These are phyloP conservation scores for Pythium apleroticum DNA, from an alignment of 352 stramenopile species.

Conservation along the genomic window DNA sequence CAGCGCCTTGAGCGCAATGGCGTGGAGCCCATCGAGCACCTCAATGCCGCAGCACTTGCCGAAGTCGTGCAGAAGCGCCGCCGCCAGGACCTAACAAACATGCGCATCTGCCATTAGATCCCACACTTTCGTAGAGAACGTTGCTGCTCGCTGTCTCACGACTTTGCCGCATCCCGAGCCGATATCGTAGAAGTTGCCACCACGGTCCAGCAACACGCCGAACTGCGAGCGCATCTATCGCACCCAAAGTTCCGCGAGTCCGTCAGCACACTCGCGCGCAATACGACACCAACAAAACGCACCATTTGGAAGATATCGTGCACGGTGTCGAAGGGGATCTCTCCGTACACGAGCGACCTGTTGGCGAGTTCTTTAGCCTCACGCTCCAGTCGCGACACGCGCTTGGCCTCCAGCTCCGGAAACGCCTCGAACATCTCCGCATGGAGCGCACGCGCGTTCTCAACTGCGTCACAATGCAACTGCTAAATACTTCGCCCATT, in stretches of 20 bases:
- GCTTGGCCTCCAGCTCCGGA: conserved; percentile 49
- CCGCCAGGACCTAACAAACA: conserved; percentile 48
- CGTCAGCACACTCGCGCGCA: not conserved
- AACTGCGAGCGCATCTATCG: conserved; percentile 58
- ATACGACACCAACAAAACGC: not conserved
- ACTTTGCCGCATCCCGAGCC: conserved; percentile 74
- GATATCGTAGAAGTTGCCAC: conserved; percentile 71
- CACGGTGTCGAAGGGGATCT: conserved; percentile 62
- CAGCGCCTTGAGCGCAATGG: conserved; percentile 57
- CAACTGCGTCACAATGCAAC: conserved; percentile 29
- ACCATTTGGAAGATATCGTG: conserved; percentile 61
- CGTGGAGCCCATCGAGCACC: conserved; percentile 61
- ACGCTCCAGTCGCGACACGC: conserved; percentile 59
- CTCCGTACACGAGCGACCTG: conserved; percentile 62
- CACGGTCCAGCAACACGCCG: conserved; percentile 55
- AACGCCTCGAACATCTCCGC: conserved; percentile 49
- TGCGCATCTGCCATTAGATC: too few relatives aligned
- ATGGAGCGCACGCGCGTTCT: conserved; percentile 42
- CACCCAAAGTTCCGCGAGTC: not conserved
- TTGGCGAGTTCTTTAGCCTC: conserved; percentile 65
- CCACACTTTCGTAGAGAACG: too few relatives aligned
- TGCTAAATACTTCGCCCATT: too few relatives aligned
- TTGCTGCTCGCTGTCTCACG: conserved; percentile 25
- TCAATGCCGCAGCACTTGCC: conserved; percentile 66
- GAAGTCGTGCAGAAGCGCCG: conserved; percentile 62